These are phyloP conservation scores for Holtermannia corniformis DNA, from an alignment of 768 basidiomycete species.

Conservation along the genomic window DNA sequence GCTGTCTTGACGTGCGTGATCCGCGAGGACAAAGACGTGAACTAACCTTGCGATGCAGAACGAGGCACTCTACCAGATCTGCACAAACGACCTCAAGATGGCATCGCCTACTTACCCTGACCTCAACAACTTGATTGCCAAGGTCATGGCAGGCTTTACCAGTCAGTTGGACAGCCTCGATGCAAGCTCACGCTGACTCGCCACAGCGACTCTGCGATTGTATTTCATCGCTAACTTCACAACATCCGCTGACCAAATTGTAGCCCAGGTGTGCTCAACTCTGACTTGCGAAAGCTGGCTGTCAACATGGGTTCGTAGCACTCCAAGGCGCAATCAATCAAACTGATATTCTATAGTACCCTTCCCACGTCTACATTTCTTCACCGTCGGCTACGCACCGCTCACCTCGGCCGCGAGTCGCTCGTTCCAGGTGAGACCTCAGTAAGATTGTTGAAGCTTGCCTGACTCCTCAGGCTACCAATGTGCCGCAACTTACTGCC, in stretches of 20 bases:
- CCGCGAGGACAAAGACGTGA: too few species aligned
- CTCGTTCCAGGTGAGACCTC: constrained; percentile 16
- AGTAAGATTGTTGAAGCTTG: constrained; percentile 10
- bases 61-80: constrained; percentile 43
- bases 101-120: constrained; percentile 37
- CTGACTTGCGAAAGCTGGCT: constrained; percentile 41
- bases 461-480: constrained; percentile 11
- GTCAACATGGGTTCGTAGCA: constrained; percentile 35
- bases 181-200: constrained; percentile 2
- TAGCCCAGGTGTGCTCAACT: constrained; percentile 41
- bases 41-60: constrained; percentile 24
- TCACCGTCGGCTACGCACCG: constrained; percentile 76
- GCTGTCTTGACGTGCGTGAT: constrained; percentile 33
- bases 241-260: background rate
- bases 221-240: constrained; percentile 1
- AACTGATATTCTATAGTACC: constrained; percentile 52
- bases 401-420: constrained; percentile 14
- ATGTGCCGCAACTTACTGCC: constrained; percentile 29
- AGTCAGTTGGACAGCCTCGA: constrained; percentile 43
- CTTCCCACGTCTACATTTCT: constrained; percentile 99
- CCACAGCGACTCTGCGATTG: constrained; percentile 32
- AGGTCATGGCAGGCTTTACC: constrained; percentile 90
- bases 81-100: constrained; percentile 34
- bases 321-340: background rate
- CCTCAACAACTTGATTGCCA: constrained; percentile 59